Evolutionary conservation across 148 eudicot genomes (phyloP).

Genomic region (Fagopyrum tataricum): DNA sequence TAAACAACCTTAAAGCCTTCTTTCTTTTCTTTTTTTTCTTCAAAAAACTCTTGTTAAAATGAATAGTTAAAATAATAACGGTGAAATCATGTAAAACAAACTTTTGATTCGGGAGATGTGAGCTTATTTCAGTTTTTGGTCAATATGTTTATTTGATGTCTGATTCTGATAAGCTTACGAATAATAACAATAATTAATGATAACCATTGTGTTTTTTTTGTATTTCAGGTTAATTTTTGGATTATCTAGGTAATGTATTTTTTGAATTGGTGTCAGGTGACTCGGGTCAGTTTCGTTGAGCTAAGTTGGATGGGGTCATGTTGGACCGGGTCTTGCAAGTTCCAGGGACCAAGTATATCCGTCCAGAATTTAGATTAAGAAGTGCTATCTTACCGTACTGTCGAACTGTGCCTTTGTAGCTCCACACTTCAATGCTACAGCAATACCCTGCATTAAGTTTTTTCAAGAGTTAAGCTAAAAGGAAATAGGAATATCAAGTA

Average conservation of each 20-base stretch:
- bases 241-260: too few species aligned
- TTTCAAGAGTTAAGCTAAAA: not conserved
- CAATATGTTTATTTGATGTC: not conserved
- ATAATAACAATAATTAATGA: not conserved
- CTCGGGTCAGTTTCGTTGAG: not conserved
- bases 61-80: too few species aligned
- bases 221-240: not conserved
- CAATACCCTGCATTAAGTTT: slow-evolving; percentile 63
- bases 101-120: not conserved
- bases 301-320: not conserved
- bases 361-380: not conserved
- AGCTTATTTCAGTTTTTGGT: not conserved
- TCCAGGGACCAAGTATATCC: not conserved
- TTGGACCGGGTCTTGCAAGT: not conserved
- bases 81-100: not conserved
- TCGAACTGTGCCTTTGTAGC: slow-evolving; percentile 97
- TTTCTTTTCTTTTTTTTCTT: too few species aligned
- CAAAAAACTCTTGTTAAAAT: too few species aligned
- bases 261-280: not conserved
- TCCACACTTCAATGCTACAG: slow-evolving; percentile 94
- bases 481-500: not conserved
- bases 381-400: slow-evolving; percentile 59
- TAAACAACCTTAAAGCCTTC: too few species aligned
- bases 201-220: not conserved
- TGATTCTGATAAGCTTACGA: not conserved